These are phyloP conservation scores for Naganishia antarctica DNA, from an alignment of 768 basidiomycete genomes.

Conservation along the genomic window DNA sequence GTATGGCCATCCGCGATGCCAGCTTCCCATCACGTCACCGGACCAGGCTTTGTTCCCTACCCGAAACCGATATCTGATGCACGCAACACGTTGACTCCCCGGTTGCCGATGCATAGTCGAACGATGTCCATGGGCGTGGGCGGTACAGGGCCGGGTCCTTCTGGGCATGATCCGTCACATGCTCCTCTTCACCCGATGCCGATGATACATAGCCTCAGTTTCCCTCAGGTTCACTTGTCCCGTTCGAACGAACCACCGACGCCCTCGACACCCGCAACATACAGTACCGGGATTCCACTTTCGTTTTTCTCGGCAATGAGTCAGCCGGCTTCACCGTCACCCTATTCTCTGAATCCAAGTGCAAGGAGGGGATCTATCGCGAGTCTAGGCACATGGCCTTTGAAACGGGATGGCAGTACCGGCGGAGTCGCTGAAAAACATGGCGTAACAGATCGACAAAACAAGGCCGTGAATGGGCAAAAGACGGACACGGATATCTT, in stretches of 20 bases:
- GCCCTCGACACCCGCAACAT: neutral
- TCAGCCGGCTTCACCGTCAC: neutral
- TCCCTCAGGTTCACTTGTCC: neutral
- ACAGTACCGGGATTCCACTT: neutral
- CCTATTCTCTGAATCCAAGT: neutral
- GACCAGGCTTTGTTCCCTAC: neutral
- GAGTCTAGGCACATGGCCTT: neutral
- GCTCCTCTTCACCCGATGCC: neutral
- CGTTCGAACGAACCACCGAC: neutral
- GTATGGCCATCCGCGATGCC: neutral
- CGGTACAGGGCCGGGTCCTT: neutral
- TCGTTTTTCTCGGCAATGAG: neutral
- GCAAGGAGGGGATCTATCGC: slow-evolving; percentile 1
- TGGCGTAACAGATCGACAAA: neutral
- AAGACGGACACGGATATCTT: neutral
- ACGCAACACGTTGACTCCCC: neutral
- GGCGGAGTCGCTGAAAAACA: neutral
- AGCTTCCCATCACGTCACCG: no score
- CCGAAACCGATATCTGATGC: slow-evolving; percentile 12
- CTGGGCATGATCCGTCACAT: neutral
- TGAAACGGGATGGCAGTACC: neutral
- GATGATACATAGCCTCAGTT: slow-evolving; percentile 4
- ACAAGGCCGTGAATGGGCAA: neutral
- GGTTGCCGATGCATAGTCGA: slow-evolving; percentile 10
- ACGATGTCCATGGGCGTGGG: neutral